A percentile compares a stretch with the other conserved stretches of the same genome.
Conservation (phyloP, 2,329 filamentous ascomycete species). For the Sclerotinia subarctica region DNA sequence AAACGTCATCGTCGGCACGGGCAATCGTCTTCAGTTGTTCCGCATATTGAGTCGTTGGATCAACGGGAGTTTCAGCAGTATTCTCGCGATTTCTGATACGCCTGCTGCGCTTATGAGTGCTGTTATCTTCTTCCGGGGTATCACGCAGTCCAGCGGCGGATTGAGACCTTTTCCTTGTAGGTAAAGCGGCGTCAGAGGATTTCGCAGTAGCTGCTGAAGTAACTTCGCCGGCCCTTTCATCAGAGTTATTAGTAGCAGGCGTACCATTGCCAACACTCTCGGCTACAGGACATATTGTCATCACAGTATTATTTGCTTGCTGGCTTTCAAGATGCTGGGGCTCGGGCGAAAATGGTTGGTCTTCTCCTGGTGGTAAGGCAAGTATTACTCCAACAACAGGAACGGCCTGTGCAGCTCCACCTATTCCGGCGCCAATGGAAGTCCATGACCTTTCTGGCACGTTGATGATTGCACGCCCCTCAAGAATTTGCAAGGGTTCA, state of each 20-base stretch:
- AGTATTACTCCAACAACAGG: conserved; percentile 29
- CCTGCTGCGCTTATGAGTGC: conserved; percentile 61
- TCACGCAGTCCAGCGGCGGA: conserved; percentile 59
- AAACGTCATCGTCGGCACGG: conserved; percentile 36
- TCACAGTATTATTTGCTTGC: conserved; percentile 32
- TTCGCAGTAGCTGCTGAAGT: conserved; percentile 31
- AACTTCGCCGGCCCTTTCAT: conserved; percentile 26
- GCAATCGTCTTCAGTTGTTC: conserved; percentile 48
- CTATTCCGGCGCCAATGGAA: conserved; percentile 33
- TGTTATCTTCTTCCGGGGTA: conserved; percentile 53
- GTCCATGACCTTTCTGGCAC: conserved; percentile 33
- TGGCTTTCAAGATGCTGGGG: conserved; percentile 25
- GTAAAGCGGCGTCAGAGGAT: conserved; percentile 30
- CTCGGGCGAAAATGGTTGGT: conserved; percentile 13
- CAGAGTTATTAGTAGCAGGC: conserved; percentile 24
- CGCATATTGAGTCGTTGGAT: conserved; percentile 51
- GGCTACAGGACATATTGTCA: conserved; percentile 29
- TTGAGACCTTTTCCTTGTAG: conserved; percentile 59
- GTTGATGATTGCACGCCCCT: conserved; percentile 25
- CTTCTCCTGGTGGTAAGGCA: conserved; percentile 27
- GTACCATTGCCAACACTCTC: conserved; percentile 26
- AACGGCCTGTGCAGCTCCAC: conserved; percentile 25
- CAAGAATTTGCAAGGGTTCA: conserved; percentile 20
- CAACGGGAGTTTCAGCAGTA: conserved; percentile 46
- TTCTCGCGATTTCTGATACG: conserved; percentile 60